These are phyloP conservation scores for Pseudogymnoascus sp. DNA, from an alignment of 2,329 filamentous ascomycete genomes.

Conservation along the genomic window DNA sequence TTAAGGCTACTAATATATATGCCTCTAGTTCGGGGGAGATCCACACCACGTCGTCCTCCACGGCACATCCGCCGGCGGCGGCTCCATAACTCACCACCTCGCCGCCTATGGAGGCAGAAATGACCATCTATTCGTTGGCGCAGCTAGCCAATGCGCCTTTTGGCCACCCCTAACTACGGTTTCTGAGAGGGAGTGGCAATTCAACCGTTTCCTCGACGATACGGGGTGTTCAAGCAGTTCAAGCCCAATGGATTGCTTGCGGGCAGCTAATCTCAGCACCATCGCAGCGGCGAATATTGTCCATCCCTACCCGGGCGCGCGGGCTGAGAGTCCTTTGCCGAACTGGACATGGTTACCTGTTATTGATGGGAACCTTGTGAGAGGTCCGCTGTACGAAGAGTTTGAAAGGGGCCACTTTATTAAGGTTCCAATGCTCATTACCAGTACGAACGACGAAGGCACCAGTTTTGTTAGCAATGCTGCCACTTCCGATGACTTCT, in stretches of 20 bases:
- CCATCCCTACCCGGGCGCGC: constrained; percentile 32
- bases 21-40: constrained; percentile 35
- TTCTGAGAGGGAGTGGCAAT: constrained; percentile 33
- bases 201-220: constrained; percentile 30
- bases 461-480: constrained; percentile 17
- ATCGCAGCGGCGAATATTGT: constrained; percentile 32
- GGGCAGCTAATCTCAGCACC: constrained; percentile 26
- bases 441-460: constrained; percentile 16
- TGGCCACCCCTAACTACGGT: constrained; percentile 33
- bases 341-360: constrained; percentile 35
- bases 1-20: background rate
- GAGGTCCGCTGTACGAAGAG: constrained; percentile 31
- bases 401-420: constrained; percentile 31
- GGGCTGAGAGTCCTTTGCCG: constrained; percentile 22
- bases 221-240: constrained; percentile 25
- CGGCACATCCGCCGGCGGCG: constrained; percentile 39
- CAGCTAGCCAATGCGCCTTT: constrained; percentile 29
- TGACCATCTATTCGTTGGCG: constrained; percentile 14
- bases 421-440: constrained; percentile 34
- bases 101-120: constrained; percentile 13
- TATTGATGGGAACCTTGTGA: constrained; percentile 34
- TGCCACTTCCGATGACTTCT: background rate
- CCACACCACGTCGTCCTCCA: constrained; percentile 38
- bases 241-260: constrained; percentile 32
- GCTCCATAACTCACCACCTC: constrained; percentile 34